Evolutionary conservation across 306 rosid genomes (phyloP), one percentile per base, ranked within the genome.

Genomic region (Malus orientalis): DNA sequence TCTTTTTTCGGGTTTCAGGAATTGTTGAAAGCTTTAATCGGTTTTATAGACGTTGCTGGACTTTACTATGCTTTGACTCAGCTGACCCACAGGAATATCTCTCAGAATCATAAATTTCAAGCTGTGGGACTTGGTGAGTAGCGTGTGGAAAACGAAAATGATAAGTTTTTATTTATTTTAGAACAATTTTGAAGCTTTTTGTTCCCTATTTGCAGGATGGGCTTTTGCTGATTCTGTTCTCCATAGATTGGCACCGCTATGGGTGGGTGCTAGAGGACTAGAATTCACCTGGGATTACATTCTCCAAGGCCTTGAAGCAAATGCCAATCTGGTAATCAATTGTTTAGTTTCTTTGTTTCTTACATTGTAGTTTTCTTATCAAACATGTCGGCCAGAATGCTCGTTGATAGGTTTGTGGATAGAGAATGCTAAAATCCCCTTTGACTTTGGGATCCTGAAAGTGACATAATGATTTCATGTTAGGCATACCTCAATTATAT

Each of bases 201-300:
- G 44, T 79, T 62, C 47, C 22, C 76, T 83, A 76, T 71, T 86
- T 75, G 75, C 86, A 96, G 99, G 99, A 64, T 96, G 99, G 99
- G 98, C 97, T 2, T 96, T 96, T 83, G 99, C 99, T 71, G 99
- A 96, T 87, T 92, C 99, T 61, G 94, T 96, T 70, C 82, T 96
- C 79, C 97, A 96, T 80, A 88, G 98, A 85, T 76, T 96, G 91
- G 96, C 94, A 65, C 99, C 99, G 67, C 99, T 96, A 57, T 96
- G 99, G 99, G 91, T 96, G 61, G 99, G 99, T 49, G 97, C 99
- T 18, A 93, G 99, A 88, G 99, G 99, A 82, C 89, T 93, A 72
- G 97, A 96, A 75, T 96, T 96, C 76, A 96, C 99, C 40, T 96
- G 99, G 99, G 99, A 96, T 81, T 96, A 91, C 83, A 84, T 96